phyloP scores from a whole-genome alignment of 805 yeast species.

The Schwanniomyces sp. region DNA sequence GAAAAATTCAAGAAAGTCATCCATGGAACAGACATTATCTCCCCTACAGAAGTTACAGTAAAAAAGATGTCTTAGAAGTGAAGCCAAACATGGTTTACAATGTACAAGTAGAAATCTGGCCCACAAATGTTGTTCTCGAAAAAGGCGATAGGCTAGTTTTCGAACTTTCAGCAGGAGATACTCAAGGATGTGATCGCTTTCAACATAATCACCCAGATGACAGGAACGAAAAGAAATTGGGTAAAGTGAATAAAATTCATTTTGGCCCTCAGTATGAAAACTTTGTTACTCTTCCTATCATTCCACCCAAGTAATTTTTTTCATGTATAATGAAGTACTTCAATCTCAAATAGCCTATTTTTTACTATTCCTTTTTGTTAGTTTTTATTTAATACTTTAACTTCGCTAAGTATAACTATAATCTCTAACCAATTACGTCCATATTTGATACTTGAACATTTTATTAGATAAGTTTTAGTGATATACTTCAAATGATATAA shows the following conservation, averaged over 20 bases:
- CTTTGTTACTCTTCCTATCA: background rate
- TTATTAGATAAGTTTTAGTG: too few species aligned
- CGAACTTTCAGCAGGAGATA: conserved; percentile 1
- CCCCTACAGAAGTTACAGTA: background rate
- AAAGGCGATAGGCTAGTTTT: conserved; percentile 2
- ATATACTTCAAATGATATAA: too few species aligned
- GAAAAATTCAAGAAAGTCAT: background rate
- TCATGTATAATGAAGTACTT: too few species aligned
- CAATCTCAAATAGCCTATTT: too few species aligned
- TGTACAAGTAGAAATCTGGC: conserved; percentile 1
- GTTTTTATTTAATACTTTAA: too few species aligned
- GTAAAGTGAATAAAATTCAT: background rate
- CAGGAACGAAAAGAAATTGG: background rate
- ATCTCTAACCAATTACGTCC: too few species aligned
- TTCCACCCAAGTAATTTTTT: background rate
- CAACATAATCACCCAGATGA: conserved; percentile 1
- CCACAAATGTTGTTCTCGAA: conserved; percentile 2
- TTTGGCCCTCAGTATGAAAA: background rate
- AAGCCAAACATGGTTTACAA: background rate
- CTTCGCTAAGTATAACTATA: too few species aligned
- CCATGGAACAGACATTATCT: conserved; percentile 1
- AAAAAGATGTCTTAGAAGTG: background rate
- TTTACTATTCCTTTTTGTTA: too few species aligned
- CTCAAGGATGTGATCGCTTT: conserved; percentile 2
- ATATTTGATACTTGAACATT: too few species aligned